Base-by-base conservation (phyloP, 2,329 filamentous ascomycete species). In the Colletotrichum sp. region DNA sequence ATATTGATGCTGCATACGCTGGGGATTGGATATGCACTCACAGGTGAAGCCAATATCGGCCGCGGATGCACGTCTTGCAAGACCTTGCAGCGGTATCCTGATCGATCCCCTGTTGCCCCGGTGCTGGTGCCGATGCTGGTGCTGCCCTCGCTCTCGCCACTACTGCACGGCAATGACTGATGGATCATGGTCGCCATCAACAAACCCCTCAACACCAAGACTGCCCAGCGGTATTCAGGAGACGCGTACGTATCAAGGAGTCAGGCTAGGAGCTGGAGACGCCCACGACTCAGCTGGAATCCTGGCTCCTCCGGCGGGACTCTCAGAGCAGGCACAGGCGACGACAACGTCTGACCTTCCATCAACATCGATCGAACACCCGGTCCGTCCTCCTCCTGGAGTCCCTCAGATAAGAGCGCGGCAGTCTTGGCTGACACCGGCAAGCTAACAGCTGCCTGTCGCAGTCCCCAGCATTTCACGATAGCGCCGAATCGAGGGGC, bases 371-470 rank as follows among this genome's bases (percentile, higher is more conserved):
- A 69, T 58, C 18, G 58, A n/a, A 8, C 30, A 24, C 65, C 55
- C 32, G 24, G 36, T 8, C 21, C 21, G 63, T 28, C 24, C 30
- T 32, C 32, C 21, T 34, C 26, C 7, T 26, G 52, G 28, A 28
- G 32, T 48, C n/a, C 34, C 64, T 72, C 32, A 34, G 32, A 72
- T 57, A 65, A 21, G 63, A 68, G 43, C 64, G 73, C 64, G 26
- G 32, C 70, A 73, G 48, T 58, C 73, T 75, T 75, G 73, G 70
- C 70, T 73, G 43, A 65, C 52, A 65, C 24, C 28, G 43, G 21
- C 48, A 72, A 52, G 34, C 28, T 69, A 65, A 68, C 58, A 75
- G 70, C n/a, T 36, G 58, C 16, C 24, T 16, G 57, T 75, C 30
- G 21, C n/a, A 15, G 61, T 26, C 32, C 30, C 26, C 64, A n/a